Conservation (phyloP, 2,329 filamentous ascomycete genomes). For the Fusarium sp. region DNA sequence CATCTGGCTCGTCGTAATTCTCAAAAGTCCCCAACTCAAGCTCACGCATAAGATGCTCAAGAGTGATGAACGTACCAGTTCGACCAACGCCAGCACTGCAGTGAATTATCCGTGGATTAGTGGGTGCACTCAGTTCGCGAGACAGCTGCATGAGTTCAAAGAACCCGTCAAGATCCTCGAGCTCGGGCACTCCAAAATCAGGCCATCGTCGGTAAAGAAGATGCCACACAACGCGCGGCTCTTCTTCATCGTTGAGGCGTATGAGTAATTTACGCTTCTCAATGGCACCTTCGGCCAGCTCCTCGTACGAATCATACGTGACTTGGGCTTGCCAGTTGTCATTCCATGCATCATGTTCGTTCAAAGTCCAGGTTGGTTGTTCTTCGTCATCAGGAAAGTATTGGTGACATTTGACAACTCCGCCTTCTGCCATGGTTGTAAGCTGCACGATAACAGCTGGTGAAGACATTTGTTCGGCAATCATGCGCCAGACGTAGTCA, state of each 20-base stretch:
- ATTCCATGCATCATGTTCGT: constrained; percentile 72
- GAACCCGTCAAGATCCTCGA: constrained; percentile 75
- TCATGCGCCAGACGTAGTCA: constrained; percentile 94
- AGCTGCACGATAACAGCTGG: constrained; percentile 93
- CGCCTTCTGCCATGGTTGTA: constrained; percentile 85
- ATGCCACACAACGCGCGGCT: constrained; percentile 78
- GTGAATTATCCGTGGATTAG: constrained; percentile 80
- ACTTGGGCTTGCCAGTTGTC: constrained; percentile 77
- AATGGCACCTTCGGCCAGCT: constrained; percentile 66
- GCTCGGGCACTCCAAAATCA: constrained; percentile 84
- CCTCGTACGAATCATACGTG: constrained; percentile 72
- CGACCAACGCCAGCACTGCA: constrained; percentile 94
- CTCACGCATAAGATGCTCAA: constrained; percentile 91
- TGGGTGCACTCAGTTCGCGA: constrained; percentile 64
- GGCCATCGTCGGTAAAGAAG: constrained; percentile 90
- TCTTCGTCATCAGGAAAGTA: constrained; percentile 79
- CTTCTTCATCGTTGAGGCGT: constrained; percentile 59
- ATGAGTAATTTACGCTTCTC: constrained; percentile 81
- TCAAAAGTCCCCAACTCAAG: constrained; percentile 79
- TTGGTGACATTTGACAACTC: constrained; percentile 84
- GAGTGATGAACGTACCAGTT: constrained; percentile 93
- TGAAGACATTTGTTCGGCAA: constrained; percentile 79
- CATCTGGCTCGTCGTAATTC: constrained; percentile 53
- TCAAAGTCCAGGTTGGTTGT: constrained; percentile 66
- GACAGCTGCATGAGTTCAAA: constrained; percentile 77